These are phyloP conservation scores for Fraxinus cuspidata DNA, from an alignment of 257 asterid species.

Conservation along the genomic window DNA sequence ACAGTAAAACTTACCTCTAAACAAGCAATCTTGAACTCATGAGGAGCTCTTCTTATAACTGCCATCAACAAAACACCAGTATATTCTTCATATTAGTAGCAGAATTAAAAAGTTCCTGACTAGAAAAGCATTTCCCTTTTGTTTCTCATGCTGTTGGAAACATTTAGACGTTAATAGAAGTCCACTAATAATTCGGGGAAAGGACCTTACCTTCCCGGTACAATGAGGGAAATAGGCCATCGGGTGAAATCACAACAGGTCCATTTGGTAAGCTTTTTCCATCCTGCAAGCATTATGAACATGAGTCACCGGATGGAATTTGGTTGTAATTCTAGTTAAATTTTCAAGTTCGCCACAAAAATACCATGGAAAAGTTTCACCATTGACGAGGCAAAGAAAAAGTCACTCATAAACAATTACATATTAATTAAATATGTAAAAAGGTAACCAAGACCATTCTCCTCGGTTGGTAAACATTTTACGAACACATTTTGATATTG, in stretches of 20 bases:
- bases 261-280: conserved; percentile 94
- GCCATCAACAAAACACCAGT: conserved; percentile 31
- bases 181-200: background rate
- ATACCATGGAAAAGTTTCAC: background rate
- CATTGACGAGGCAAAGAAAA: background rate
- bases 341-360: background rate
- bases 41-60: conserved; percentile 99
- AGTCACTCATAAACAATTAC: background rate
- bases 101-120: background rate
- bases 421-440: background rate
- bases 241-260: conserved; percentile 98
- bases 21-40: conserved; percentile 97
- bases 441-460: background rate
- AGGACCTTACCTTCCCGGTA: conserved; percentile 78
- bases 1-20: conserved; percentile 68
- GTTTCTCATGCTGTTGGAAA: background rate
- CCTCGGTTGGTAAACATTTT: background rate
- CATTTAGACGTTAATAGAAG: background rate
- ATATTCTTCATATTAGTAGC: background rate
- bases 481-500: background rate
- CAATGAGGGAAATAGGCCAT: conserved; percentile 91
- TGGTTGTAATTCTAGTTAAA: background rate
- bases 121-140: background rate
- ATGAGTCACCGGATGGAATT: conserved; percentile 11
- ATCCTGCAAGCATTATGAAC: conserved; percentile 60